These are phyloP conservation scores for Podospora pseudoanserina DNA, from an alignment of 495 filamentous ascomycete genomes.

Conservation along the genomic window DNA sequence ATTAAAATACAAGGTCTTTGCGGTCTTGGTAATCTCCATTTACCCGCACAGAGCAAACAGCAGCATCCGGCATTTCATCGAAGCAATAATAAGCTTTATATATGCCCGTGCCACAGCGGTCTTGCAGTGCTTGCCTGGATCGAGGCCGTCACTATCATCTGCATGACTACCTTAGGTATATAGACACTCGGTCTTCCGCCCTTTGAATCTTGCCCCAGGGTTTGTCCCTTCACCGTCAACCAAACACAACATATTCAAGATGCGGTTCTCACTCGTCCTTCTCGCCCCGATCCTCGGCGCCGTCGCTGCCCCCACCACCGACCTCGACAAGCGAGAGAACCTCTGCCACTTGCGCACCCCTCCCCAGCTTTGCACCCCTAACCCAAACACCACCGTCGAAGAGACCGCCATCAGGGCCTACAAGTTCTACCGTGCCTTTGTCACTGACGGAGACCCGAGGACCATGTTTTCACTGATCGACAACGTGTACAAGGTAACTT, in stretches of 20 bases:
- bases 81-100: neutral
- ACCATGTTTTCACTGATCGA: constrained; percentile 49
- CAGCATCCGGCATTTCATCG: neutral
- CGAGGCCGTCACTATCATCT: neutral
- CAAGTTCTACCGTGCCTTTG: constrained; percentile 48
- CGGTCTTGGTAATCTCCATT: neutral
- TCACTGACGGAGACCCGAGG: constrained; percentile 44
- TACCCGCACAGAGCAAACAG: neutral
- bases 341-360: constrained; percentile 40
- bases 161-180: neutral
- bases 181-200: neutral
- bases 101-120: neutral
- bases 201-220: neutral
- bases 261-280: constrained; percentile 13
- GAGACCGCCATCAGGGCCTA: constrained; percentile 46
- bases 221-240: neutral
- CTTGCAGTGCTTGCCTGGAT: neutral
- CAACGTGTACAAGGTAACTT: constrained; percentile 13
- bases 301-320: constrained; percentile 30
- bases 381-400: constrained; percentile 39
- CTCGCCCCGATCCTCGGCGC: constrained; percentile 15
- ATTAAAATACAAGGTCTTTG: neutral
- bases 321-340: constrained; percentile 40
- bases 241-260: neutral
- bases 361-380: constrained; percentile 39